Evolutionary conservation across 2,329 filamentous ascomycete genomes (phyloP).

Genomic region (Talaromyces albobiverticillius): DNA sequence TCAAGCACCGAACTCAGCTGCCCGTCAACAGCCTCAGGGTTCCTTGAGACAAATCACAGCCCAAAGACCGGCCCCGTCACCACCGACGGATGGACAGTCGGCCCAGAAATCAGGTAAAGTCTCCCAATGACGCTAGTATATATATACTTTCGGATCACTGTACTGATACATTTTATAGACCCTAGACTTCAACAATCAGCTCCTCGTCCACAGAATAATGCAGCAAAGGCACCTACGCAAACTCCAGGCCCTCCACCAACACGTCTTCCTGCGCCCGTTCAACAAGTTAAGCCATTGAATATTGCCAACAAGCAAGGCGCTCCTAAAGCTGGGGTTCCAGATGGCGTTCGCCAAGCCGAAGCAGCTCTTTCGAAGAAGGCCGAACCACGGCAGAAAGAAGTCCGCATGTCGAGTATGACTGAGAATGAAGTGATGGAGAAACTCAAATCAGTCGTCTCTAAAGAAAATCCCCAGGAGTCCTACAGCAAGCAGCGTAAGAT

Average conservation of each 20-base stretch:
- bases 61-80: slow-evolving; percentile 78
- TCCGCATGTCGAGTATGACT: slow-evolving; percentile 97
- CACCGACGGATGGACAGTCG: slow-evolving; percentile 47
- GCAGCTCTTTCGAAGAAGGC: slow-evolving; percentile 80
- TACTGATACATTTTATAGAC: slow-evolving; percentile 16
- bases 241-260: slow-evolving; percentile 47
- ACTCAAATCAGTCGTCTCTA: slow-evolving; percentile 89
- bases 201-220: slow-evolving; percentile 45
- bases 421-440: slow-evolving; percentile 97
- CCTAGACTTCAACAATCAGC: slow-evolving; percentile 40
- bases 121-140: not conserved
- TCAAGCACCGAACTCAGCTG: slow-evolving; percentile 58
- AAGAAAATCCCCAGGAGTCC: slow-evolving; percentile 88
- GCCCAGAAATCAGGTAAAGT: slow-evolving; percentile 28
- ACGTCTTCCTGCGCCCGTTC: slow-evolving; percentile 57
- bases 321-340: slow-evolving; percentile 47
- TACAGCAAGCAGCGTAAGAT: slow-evolving; percentile 99
- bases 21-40: slow-evolving; percentile 50
- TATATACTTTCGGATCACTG: no score
- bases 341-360: slow-evolving; percentile 84
- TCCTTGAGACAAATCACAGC: slow-evolving; percentile 59
- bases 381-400: slow-evolving; percentile 78
- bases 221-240: slow-evolving; percentile 34
- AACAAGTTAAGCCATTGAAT: slow-evolving; percentile 72
- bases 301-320: slow-evolving; percentile 63